phyloP scores from a whole-genome alignment of 2,329 filamentous ascomycete species.

The Arthrobotrys sinensis region DNA sequence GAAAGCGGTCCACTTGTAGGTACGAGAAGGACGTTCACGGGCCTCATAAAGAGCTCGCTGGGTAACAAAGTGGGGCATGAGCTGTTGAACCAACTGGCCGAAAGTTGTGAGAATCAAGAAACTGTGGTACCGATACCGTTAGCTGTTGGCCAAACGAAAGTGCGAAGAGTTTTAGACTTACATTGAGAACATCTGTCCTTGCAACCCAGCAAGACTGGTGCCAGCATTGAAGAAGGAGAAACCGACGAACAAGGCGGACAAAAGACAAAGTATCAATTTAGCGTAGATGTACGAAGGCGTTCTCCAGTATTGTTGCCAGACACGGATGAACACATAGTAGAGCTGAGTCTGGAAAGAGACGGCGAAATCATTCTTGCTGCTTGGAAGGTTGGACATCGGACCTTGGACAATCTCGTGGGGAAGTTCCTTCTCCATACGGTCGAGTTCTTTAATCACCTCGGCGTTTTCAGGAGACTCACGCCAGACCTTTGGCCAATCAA shows the following conservation, averaged over 20 bases:
- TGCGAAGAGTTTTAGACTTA: constrained; percentile 69
- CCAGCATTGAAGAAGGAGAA: constrained; percentile 83
- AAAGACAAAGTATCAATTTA: constrained; percentile 78
- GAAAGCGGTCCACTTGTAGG: constrained; percentile 88
- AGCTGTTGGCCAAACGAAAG: not conserved
- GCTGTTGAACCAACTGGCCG: constrained; percentile 82
- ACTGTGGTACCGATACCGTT: constrained; percentile 18
- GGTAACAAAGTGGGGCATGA: constrained; percentile 88
- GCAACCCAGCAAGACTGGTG: constrained; percentile 81
- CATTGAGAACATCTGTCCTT: constrained; percentile 88
- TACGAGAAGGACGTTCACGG: constrained; percentile 88
- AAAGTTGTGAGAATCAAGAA: constrained; percentile 89
- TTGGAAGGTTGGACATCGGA: constrained; percentile 68
- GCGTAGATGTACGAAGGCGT: constrained; percentile 90
- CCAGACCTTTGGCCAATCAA: constrained; percentile 71
- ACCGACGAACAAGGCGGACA: constrained; percentile 80
- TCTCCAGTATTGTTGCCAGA: constrained; percentile 94
- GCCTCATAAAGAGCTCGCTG: constrained; percentile 86
- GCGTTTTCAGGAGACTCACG: constrained; percentile 70
- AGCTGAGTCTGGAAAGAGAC: constrained; percentile 80
- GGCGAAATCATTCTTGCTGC: constrained; percentile 82
- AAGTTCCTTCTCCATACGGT: constrained; percentile 67
- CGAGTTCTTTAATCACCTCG: constrained; percentile 69
- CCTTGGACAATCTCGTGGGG: constrained; percentile 52
- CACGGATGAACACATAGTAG: constrained; percentile 77